Percentiles rank a stretch among this genome's conserved stretches.
These are phyloP conservation scores for Lasiodiplodia theobromae DNA, from an alignment of 2,329 filamentous ascomycete species.

Conservation along the genomic window DNA sequence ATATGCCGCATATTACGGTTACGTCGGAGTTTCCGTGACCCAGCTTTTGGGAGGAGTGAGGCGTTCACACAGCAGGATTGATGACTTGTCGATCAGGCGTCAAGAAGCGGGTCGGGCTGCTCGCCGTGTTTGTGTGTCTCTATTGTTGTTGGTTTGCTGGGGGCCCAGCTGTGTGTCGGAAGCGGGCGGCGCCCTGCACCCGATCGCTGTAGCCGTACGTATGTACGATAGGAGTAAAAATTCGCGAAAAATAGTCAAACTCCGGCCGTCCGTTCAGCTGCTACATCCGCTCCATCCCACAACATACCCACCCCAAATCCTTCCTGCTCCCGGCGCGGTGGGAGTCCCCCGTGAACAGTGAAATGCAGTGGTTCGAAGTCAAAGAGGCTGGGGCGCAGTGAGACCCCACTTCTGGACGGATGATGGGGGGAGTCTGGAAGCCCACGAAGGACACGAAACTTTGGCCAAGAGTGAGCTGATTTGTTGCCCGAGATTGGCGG, in stretches of 20 bases:
- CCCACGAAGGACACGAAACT: background rate
- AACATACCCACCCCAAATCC: background rate
- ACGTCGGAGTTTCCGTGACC: background rate
- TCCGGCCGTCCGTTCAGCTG: background rate
- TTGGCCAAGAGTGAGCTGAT: background rate
- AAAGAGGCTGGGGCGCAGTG: background rate
- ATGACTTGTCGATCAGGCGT: background rate
- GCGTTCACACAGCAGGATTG: background rate
- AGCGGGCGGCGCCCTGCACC: background rate
- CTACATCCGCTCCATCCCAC: background rate
- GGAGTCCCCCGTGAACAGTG: background rate
- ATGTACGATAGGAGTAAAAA: background rate
- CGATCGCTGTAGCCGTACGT: background rate
- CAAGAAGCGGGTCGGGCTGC: background rate
- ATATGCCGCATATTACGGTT: background rate
- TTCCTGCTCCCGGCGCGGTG: background rate
- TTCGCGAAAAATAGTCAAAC: background rate
- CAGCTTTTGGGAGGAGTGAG: background rate
- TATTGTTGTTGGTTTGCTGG: background rate
- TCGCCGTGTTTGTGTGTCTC: too few species aligned
- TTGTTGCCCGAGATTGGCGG: constrained; percentile 1
- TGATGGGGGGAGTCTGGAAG: background rate
- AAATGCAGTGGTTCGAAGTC: background rate
- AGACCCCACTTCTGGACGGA: background rate
- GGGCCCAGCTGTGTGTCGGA: background rate